Evolutionary conservation across 768 basidiomycete species (phyloP).

Genomic region (Leccinum ochraceum): DNA sequence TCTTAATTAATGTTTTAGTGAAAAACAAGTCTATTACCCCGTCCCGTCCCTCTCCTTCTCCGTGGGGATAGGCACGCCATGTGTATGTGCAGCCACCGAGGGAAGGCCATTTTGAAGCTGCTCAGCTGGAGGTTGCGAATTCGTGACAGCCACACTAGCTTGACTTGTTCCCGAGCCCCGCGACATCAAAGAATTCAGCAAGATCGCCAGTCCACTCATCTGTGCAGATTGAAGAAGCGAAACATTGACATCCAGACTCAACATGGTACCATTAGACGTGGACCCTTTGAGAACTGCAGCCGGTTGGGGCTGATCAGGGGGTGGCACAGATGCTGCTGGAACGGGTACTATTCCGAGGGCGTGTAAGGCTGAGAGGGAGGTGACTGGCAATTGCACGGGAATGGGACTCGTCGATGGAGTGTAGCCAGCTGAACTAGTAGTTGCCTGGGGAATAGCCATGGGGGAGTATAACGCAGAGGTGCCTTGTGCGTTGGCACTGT

Average conservation of each 20-base stretch:
- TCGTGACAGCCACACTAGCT: constrained; percentile 10
- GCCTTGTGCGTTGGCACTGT: constrained; percentile 33
- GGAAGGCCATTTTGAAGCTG: constrained; percentile 21
- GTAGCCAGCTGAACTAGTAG: constrained; percentile 33
- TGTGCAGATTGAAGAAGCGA: constrained; percentile 71
- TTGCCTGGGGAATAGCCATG: constrained; percentile 37
- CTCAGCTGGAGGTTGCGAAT: constrained; percentile 9
- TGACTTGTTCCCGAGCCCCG: constrained; percentile 36
- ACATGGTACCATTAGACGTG: constrained; percentile 66
- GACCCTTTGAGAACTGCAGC: constrained; percentile 77
- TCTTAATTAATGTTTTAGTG: constrained; percentile 10
- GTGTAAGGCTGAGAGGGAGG: constrained; percentile 56
- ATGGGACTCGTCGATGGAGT: constrained; percentile 36
- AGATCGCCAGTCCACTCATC: constrained; percentile 70
- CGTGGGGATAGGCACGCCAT: constrained; percentile 6
- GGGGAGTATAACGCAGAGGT: constrained; percentile 27
- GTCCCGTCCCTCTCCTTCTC: constrained; percentile 25
- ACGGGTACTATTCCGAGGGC: constrained; percentile 75
- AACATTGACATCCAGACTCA: constrained; percentile 79
- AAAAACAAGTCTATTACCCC: constrained; percentile 24
- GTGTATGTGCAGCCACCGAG: constrained; percentile 8
- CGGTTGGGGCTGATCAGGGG: constrained; percentile 61
- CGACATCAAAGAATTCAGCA: constrained; percentile 71
- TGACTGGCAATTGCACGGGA: constrained; percentile 72
- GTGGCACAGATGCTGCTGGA: constrained; percentile 51